Evolutionary conservation across 306 rosid species (phyloP), one percentile per base, ranked within the genome.

Genomic region (Sophora flavescens): DNA sequence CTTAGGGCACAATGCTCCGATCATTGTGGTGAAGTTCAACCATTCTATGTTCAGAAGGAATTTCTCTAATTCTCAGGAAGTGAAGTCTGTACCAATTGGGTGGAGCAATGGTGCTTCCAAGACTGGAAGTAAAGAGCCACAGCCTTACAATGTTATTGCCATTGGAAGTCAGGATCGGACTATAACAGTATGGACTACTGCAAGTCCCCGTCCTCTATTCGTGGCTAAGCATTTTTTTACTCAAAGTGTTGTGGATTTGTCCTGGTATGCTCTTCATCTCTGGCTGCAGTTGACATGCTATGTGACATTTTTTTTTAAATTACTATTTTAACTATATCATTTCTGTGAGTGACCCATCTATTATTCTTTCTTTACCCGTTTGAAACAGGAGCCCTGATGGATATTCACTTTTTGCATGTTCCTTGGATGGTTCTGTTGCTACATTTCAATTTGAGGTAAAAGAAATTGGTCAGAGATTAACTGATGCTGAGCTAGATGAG

Each of bases 161-260:
- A 95, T 95, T 69, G 98, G 98, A 77, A 95, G 98, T 82, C 98
- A 95, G 85, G 98, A 95, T 74, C 88, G 93, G 28, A 95, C 98
- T 52, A 89, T 95, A 78, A 95, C 98, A 72, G 97, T 95, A 35
- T 95, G 98, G 98, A 95, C 98, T 6, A 95, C 98, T 74, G 97
- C 98, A 22, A 95, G 97, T 79, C 93, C 98, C 36, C 96, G 97
- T 57, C 98, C 97, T 80, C 91, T 95, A 50, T 95, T 95, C 80
- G 98, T 95, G 58, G 98, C 98, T 18, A 95, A 92, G 92, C 98
- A 95, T 87, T 95, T 95, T 75, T 95, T 92, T 69, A 76, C 91
- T 50, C 98, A 95, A 76, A 92, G 98, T 83, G 98, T 95, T 76
- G 98, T 95, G 58, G 98, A 95, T 90, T 86, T 92, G 71, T 95